These are phyloP conservation scores for Nitzschia inconspicua DNA, from an alignment of 108 stramenopile species.

Conservation along the genomic window DNA sequence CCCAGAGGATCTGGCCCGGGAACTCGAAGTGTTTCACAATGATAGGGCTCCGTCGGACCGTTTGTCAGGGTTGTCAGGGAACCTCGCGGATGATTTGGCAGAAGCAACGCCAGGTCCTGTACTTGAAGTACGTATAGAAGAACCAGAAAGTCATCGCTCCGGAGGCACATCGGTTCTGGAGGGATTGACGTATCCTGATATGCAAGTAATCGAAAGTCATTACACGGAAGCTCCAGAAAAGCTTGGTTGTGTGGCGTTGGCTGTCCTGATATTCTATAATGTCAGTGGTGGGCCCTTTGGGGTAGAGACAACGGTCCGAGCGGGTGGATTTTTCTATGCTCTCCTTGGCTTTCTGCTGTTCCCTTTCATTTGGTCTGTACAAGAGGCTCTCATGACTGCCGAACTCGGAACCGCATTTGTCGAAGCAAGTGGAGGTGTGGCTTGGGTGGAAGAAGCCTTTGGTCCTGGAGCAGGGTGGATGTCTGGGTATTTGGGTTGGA, in stretches of 20 bases:
- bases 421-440: conserved; percentile 84
- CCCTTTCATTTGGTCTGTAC: conserved; percentile 89
- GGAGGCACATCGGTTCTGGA: too few relatives aligned
- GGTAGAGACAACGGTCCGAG: conserved; percentile 80
- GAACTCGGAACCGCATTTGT: conserved; percentile 87
- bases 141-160: too few relatives aligned
- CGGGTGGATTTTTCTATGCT: conserved; percentile 85
- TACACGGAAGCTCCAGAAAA: conserved; percentile 10
- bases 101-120: too few relatives aligned
- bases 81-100: not conserved
- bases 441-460: conserved; percentile 93
- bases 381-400: conserved; percentile 91
- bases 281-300: conserved; percentile 96
- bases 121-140: not conserved
- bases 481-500: conserved; percentile 87
- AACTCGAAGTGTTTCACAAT: not conserved
- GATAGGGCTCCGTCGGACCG: too few relatives aligned
- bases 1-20: conserved; percentile 1
- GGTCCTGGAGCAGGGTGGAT: conserved; percentile 77
- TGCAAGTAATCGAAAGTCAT: not conserved
- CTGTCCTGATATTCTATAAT: conserved; percentile 88
- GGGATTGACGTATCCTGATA: not conserved
- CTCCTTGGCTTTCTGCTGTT: conserved; percentile 78
- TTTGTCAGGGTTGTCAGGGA: too few relatives aligned
- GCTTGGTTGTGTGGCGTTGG: conserved; percentile 52